Evolutionary conservation across 179 eudicot species (phyloP), one percentile per base, ranked within the genome.

Genomic region (Silene coronaria): DNA sequence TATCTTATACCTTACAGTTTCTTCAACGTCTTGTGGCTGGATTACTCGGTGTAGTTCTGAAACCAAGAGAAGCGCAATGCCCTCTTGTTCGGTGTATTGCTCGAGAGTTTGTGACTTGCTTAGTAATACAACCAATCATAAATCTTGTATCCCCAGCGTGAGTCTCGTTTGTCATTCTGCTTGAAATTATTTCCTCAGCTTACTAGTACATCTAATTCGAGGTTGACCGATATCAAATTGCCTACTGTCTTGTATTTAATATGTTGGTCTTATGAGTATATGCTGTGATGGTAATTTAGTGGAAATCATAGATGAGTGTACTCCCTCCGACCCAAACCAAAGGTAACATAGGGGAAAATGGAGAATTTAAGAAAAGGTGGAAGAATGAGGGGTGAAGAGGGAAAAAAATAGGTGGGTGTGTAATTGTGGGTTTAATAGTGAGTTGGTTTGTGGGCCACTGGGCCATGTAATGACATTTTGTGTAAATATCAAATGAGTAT

Each of bases 21-120:
- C 97, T 91, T 82, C 91, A 90, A 84, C 89, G 81, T 73, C 88
- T 96, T 67, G 82, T 85, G 80, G 89, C 89, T 82, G 99, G 91
- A 74, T 71, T 96, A 53, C 80, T 96, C 64, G 90, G 96, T 73
- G 82, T 88, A 30, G 92, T 93, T 73, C 81, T 96, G 74, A 88
- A 88, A 82, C 96, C 89, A 48, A 87, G 86, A 75, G 99, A 96
- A 90, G 97, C 98, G 26, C 96, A 96, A 76, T 86, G 91, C 79
- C 93, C 94, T 70, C 85, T 96, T 72, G 93, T 91, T 80, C 89
- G 98, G 38, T 88, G 96, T 80, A 88, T 96, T 81, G 93, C 96
- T 30, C 91, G 97, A 71, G 99, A 96, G 83, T 84, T 96, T 51
- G 82, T 96, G 53, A 89, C 97, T 80, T 93, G 97, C 85, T 87